These are phyloP conservation scores for Hemerocallis citrina DNA, from an alignment of 106 monocot genomes.

Conservation along the genomic window DNA sequence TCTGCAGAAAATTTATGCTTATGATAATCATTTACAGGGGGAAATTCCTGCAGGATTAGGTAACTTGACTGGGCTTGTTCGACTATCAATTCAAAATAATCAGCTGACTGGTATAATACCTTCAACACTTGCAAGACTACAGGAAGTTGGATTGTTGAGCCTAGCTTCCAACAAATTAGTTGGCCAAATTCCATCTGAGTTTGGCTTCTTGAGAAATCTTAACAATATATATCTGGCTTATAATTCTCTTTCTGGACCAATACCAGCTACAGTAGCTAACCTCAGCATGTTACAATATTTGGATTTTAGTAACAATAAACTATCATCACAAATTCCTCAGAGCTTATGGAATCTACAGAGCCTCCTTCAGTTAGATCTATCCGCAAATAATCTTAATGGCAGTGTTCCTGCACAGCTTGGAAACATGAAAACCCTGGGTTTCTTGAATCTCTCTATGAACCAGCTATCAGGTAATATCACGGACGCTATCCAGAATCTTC, in stretches of 20 bases:
- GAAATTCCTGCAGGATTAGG: background rate
- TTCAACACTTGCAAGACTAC: background rate
- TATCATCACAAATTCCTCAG: background rate
- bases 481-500: background rate
- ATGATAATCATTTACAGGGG: background rate
- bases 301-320: background rate
- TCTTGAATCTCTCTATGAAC: background rate
- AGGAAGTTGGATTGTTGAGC: background rate
- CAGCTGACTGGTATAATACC: background rate
- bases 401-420: background rate
- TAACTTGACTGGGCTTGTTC: background rate
- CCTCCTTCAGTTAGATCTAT: background rate
- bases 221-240: background rate
- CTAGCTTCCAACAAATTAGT: background rate
- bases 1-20: background rate
- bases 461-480: background rate
- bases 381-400: background rate
- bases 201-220: background rate
- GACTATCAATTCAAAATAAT: background rate
- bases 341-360: background rate
- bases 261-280: background rate
- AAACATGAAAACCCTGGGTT: background rate
- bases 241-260: background rate
- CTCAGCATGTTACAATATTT: background rate
- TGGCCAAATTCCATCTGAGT: background rate